These are phyloP conservation scores for Melampsora abietis-canadensis DNA, from an alignment of 1,284 basidiomycete species.

Conservation along the genomic window DNA sequence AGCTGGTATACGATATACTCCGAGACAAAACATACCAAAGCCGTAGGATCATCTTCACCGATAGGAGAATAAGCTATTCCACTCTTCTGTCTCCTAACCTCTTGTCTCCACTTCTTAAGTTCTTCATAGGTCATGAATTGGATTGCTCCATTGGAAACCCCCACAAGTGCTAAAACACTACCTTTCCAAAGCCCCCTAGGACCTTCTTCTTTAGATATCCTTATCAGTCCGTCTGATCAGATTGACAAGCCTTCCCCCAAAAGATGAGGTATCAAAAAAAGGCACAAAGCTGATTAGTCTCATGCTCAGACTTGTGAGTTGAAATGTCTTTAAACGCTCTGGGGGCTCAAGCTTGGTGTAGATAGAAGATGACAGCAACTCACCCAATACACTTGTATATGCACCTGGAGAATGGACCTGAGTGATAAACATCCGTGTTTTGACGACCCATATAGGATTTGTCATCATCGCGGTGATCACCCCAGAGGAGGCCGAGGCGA, in stretches of 20 bases:
- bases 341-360: background rate
- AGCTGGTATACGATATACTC: background rate
- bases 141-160: conserved; percentile 90
- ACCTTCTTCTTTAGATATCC: conserved; percentile 64
- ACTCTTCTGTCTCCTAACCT: conserved; percentile 65
- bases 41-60: conserved; percentile 70
- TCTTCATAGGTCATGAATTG: conserved; percentile 97
- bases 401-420: conserved; percentile 63
- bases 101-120: conserved; percentile 84
- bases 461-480: conserved; percentile 89
- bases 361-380: conserved; percentile 52
- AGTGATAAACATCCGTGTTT: conserved; percentile 95
- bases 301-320: too few species aligned
- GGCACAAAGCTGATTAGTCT: too few species aligned
- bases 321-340: conserved; percentile 7
- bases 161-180: conserved; percentile 80
- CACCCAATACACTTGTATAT: conserved; percentile 76
- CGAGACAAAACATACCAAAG: conserved; percentile 63
- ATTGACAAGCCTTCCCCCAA: too few species aligned
- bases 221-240: conserved; percentile 69
- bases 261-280: background rate
- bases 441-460: conserved; percentile 97
- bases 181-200: conserved; percentile 78
- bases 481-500: conserved; percentile 80
- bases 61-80: conserved; percentile 60